phyloP scores from a whole-genome alignment of 805 yeast species.

The Metschnikowia shivogae region DNA sequence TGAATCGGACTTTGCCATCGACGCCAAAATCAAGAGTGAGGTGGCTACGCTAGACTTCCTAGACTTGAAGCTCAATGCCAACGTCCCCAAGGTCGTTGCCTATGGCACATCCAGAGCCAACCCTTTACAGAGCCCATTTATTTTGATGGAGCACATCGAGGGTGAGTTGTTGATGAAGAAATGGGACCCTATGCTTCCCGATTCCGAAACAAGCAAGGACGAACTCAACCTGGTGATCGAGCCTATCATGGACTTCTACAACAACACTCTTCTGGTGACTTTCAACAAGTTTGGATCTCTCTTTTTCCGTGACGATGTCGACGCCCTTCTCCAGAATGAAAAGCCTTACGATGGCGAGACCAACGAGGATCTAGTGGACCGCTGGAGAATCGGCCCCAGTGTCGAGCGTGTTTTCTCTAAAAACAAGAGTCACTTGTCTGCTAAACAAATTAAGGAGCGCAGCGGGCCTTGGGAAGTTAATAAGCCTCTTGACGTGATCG shows the following conservation, averaged over 20 bases:
- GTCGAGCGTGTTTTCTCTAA: conserved; percentile 77
- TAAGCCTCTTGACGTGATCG: conserved; percentile 59
- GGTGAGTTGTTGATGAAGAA: conserved; percentile 82
- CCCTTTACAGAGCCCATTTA: conserved; percentile 67
- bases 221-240: conserved; percentile 58
- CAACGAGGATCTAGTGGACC: conserved; percentile 46
- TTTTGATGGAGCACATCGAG: conserved; percentile 72
- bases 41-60: conserved; percentile 92
- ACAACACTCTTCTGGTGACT: conserved; percentile 47
- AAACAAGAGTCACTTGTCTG: conserved; percentile 52
- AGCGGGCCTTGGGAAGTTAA: conserved; percentile 76
- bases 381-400: conserved; percentile 92
- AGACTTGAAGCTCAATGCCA: conserved; percentile 55
- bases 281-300: conserved; percentile 79
- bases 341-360: conserved; percentile 63
- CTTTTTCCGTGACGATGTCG: conserved; percentile 71
- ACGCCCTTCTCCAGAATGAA: conserved; percentile 36
- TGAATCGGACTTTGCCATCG: conserved; percentile 60
- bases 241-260: conserved; percentile 68
- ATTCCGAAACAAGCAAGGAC: conserved; percentile 43
- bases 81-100: conserved; percentile 70
- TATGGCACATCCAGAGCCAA: conserved; percentile 63
- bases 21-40: conserved; percentile 75
- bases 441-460: conserved; percentile 43
- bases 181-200: conserved; percentile 81